These are phyloP conservation scores for Pichia kluyveri DNA, from an alignment of 805 yeast genomes.

Conservation along the genomic window DNA sequence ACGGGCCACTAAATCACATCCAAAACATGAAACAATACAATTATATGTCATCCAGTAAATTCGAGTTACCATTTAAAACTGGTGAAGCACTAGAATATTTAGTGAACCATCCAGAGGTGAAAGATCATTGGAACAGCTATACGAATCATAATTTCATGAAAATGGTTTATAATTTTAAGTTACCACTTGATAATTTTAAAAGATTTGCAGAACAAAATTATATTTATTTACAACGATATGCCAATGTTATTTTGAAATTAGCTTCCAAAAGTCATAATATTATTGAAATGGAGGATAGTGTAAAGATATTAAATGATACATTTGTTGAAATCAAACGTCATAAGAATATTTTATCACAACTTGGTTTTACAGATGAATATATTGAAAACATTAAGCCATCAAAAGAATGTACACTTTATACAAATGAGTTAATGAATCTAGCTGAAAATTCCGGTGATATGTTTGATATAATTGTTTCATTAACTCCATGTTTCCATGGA, in stretches of 20 bases:
- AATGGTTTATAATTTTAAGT: slow-evolving; percentile 40
- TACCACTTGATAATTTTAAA: slow-evolving; percentile 42
- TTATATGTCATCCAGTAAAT: not conserved
- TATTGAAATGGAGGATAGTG: slow-evolving; percentile 40
- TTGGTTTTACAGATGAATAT: slow-evolving; percentile 33
- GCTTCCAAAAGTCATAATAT: slow-evolving; percentile 43
- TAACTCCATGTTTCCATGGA: slow-evolving; percentile 10
- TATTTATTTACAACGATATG: slow-evolving; percentile 61
- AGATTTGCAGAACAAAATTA: slow-evolving; percentile 47
- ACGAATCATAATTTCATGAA: slow-evolving; percentile 54
- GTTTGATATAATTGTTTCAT: slow-evolving; percentile 4
- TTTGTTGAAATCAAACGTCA: slow-evolving; percentile 51
- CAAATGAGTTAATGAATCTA: slow-evolving; percentile 47
- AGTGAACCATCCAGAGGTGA: slow-evolving; percentile 45
- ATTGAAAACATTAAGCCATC: slow-evolving; percentile 40
- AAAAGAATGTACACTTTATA: slow-evolving; percentile 50
- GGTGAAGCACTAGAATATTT: slow-evolving; percentile 38
- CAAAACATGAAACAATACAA: slow-evolving; percentile 1
- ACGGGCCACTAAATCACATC: slow-evolving; percentile 74
- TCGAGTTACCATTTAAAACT: slow-evolving; percentile 14
- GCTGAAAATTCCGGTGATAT: slow-evolving; percentile 25
- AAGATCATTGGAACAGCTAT: slow-evolving; percentile 48
- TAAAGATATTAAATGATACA: slow-evolving; percentile 41
- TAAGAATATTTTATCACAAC: slow-evolving; percentile 33
- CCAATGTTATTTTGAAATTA: slow-evolving; percentile 54